Evolutionary conservation across 441 rosid species (phyloP).

Genomic region (Pelargonium myrrhifolium): DNA sequence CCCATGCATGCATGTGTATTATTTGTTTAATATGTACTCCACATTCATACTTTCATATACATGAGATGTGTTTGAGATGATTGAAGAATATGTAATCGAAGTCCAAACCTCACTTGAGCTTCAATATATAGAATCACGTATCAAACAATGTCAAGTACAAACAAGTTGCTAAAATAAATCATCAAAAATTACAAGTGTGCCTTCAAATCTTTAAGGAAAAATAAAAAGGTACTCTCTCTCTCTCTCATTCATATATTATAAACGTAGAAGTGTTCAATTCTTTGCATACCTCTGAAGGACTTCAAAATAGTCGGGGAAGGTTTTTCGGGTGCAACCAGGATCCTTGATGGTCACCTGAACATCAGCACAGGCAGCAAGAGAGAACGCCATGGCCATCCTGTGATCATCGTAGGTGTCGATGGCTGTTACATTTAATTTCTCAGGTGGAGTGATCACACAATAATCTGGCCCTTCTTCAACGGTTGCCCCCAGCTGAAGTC

Average conservation of each 20-base stretch:
- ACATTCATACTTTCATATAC: no score
- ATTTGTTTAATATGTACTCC: no score
- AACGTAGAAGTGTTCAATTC: slow-evolving; percentile 29
- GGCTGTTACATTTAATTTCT: slow-evolving; percentile 56
- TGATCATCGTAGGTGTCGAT: slow-evolving; percentile 95
- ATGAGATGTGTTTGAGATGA: no score
- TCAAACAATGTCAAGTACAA: no score
- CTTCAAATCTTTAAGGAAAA: no score
- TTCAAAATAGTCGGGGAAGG: slow-evolving; percentile 92
- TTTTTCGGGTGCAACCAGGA: slow-evolving; percentile 87
- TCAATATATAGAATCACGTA: no score
- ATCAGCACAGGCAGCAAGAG: slow-evolving; percentile 92
- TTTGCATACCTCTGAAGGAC: slow-evolving; percentile 68
- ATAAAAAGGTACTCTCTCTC: not conserved
- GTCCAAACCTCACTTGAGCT: no score
- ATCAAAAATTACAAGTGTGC: no score
- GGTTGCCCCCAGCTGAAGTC: slow-evolving; percentile 74
- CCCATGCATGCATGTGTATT: no score
- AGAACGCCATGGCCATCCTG: slow-evolving; percentile 98
- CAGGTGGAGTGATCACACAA: slow-evolving; percentile 91
- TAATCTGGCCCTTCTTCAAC: slow-evolving; percentile 95
- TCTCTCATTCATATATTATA: not conserved
- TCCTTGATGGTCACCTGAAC: slow-evolving; percentile 90
- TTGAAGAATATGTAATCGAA: no score
- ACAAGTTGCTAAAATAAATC: no score